Conservation (phyloP, 768 basidiomycete genomes). For the Suillus luteus region DNA sequence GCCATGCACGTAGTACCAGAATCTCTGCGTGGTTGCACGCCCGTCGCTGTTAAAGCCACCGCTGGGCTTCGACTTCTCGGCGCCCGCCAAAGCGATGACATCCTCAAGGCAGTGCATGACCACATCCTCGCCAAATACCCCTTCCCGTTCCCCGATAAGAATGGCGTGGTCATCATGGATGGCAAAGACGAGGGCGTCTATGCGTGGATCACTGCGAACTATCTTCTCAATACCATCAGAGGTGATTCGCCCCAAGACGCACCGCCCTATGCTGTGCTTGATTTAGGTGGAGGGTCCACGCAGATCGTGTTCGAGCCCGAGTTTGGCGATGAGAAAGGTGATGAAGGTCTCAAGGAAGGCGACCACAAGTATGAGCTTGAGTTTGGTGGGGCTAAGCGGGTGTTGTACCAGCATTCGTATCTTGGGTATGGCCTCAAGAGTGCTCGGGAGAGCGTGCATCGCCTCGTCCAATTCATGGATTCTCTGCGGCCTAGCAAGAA, state of each 20-base stretch:
- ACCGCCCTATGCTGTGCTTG: conserved; percentile 84
- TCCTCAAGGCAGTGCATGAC: conserved; percentile 70
- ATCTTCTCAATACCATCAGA: conserved; percentile 76
- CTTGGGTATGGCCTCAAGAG: conserved; percentile 95
- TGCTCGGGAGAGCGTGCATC: conserved; percentile 82
- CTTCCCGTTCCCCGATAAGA: conserved; percentile 62
- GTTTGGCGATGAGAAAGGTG: conserved; percentile 45
- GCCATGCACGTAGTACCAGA: conserved; percentile 79
- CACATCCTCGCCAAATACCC: conserved; percentile 62
- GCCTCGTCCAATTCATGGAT: conserved; percentile 85
- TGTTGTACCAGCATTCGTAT: conserved; percentile 96
- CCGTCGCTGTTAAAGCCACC: conserved; percentile 90
- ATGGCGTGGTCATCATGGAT: conserved; percentile 88
- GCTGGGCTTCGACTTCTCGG: conserved; percentile 83
- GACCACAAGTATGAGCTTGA: conserved; percentile 89
- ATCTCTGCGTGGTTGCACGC: conserved; percentile 65
- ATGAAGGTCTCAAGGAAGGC: conserved; percentile 60
- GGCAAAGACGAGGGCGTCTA: conserved; percentile 97
- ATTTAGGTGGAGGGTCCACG: conserved; percentile 95
- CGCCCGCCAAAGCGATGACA: conserved; percentile 59
- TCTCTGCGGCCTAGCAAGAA: conserved; percentile 37
- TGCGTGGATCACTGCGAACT: conserved; percentile 98
- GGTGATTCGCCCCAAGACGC: conserved; percentile 47
- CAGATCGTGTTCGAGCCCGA: conserved; percentile 96
- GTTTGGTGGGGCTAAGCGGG: conserved; percentile 70